phyloP scores from a whole-genome alignment of 2,329 filamentous ascomycete genomes.

The Tolypocladium capitatum region DNA sequence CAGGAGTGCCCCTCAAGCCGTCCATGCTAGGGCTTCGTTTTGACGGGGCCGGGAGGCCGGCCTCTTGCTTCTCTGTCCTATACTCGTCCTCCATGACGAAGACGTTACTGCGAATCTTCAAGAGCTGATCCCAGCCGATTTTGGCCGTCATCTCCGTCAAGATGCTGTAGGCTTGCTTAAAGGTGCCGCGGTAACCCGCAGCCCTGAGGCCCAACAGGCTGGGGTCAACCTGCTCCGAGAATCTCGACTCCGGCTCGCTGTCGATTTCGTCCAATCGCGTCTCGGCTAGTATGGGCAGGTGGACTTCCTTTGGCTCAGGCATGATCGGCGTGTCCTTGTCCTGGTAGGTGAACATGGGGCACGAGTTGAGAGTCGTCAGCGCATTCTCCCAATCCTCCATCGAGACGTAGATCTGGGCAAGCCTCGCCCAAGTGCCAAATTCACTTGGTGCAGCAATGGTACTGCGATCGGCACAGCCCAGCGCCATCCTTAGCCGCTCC shows the following conservation, averaged over 20 bases:
- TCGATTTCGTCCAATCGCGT: conserved; percentile 93
- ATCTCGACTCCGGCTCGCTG: conserved; percentile 71
- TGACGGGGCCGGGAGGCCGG: conserved; percentile 28
- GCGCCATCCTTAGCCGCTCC: conserved; percentile 66
- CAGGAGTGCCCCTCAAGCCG: conserved; percentile 59
- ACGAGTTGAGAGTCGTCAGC: conserved; percentile 89
- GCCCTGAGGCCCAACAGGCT: conserved; percentile 77
- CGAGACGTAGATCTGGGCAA: conserved; percentile 86
- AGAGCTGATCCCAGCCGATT: conserved; percentile 93
- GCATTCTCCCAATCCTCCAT: conserved; percentile 96
- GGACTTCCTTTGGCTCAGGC: conserved; percentile 81
- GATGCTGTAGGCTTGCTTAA: conserved; percentile 86
- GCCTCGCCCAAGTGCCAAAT: conserved; percentile 88
- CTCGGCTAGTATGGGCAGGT: conserved; percentile 76
- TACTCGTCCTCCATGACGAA: conserved; percentile 99
- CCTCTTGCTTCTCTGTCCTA: conserved; percentile 67
- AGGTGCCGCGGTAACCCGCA: conserved; percentile 84
- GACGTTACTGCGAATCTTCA: conserved; percentile 90
- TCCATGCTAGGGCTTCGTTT: conserved; percentile 70
- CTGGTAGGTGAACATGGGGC: conserved; percentile 99
- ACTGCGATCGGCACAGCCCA: conserved; percentile 86
- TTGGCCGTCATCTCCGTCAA: conserved; percentile 91
- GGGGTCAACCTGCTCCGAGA: conserved; percentile 74
- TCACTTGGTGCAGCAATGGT: conserved; percentile 94
- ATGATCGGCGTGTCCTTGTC: conserved; percentile 93